Base-by-base conservation (phyloP, 2,329 filamentous ascomycete genomes). In the Thermothelomyces thermophilus region DNA sequence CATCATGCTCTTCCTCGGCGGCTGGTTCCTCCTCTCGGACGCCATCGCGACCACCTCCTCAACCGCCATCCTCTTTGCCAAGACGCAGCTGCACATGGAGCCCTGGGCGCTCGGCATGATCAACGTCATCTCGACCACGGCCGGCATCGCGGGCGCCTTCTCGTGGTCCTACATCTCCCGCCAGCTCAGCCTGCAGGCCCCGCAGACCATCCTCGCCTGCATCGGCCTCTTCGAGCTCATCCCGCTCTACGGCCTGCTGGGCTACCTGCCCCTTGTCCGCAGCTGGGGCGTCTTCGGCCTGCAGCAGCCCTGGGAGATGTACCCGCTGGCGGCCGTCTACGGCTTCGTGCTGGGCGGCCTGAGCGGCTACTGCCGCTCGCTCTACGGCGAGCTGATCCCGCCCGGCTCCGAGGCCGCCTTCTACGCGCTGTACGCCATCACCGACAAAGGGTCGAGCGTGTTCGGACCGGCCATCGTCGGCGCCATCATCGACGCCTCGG, bases 301-400 rank as follows among this genome's bases (percentile, higher is more conserved):
- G n/a, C 90, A 95, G 66, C 84, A 93, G 64, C 84, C 87, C 3
- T 95, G 90, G 87, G 93, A 98, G 61, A 96, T 98, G 88, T 97
- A 93, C 61, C 87, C 88, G 0, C 70, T 98, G 1, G 90, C 89
- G 0, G 86, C 87, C 3, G 81, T 97, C 11, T 97, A 96, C 66
- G 93, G 93, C 0, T 81, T 98, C 43, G 90, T 97, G 2, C 80
- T 97, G 26, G 93, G 93, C n/a, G 93, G 93, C 0, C 71, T 98
- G 35, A 89, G 87, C 51, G 86, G 86, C 20, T 96, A 97, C 68
- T 97, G 93, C 64, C 84, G 93, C 36, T 90, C 87, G 53, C 75
- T 98, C 4, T 98, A 88, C 64, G 90, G 90, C 34, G 90, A 97
- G 66, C 76, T 98, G 50, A 95, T 98, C 48, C 93, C 93, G 1